Percentiles rank a stretch among this genome's conserved stretches.
These are phyloP conservation scores for Gossypium trilobum DNA, from an alignment of 441 rosid genomes.

Conservation along the genomic window DNA sequence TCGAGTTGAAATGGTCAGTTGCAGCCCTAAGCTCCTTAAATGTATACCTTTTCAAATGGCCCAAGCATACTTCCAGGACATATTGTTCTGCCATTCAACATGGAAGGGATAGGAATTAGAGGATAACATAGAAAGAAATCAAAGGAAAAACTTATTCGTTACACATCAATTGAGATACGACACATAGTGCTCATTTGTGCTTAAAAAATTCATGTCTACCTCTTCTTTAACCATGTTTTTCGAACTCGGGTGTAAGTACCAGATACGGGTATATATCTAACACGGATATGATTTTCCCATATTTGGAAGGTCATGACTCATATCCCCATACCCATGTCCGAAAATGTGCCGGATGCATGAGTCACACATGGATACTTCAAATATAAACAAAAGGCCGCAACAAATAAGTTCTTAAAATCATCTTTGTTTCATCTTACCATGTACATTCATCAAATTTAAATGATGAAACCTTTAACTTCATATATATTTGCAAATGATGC, in stretches of 20 bases:
- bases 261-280: neutral
- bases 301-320: neutral
- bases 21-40: constrained; percentile 87
- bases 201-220: neutral
- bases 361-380: neutral
- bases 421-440: constrained; percentile 3
- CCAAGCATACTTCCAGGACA: constrained; percentile 72
- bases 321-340: neutral
- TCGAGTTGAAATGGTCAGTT: constrained; percentile 73
- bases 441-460: neutral
- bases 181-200: neutral
- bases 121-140: neutral
- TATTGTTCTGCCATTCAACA: constrained; percentile 59
- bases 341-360: neutral
- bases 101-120: constrained; percentile 9
- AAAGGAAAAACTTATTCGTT: neutral
- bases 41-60: constrained; percentile 72
- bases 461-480: neutral
- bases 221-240: neutral
- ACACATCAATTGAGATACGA: neutral
- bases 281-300: neutral
- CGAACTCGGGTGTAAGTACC: neutral
- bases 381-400: neutral
- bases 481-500: neutral
- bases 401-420: neutral